Conservation (phyloP, 75 land plant genomes). For the Adiantum capillusveneris region DNA sequence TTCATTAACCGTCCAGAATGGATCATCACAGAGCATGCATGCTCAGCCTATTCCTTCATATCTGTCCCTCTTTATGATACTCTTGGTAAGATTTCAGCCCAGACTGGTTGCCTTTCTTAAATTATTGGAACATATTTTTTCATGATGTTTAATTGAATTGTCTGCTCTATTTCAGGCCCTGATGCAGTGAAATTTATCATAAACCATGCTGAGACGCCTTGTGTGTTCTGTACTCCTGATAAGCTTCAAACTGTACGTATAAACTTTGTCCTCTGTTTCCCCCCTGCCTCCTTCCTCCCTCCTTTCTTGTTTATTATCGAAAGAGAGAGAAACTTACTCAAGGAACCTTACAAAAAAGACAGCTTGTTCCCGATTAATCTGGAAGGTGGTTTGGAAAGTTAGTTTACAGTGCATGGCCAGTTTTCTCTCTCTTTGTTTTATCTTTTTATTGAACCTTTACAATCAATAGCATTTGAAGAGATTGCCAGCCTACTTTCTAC, state of each 20-base stretch:
- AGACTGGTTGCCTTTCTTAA: neutral
- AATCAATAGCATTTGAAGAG: no score
- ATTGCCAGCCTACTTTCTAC: no score
- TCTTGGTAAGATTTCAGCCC: slow-evolving; percentile 49
- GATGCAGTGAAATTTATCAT: slow-evolving; percentile 91
- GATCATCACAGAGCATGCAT: slow-evolving; percentile 90
- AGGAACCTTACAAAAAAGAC: no score
- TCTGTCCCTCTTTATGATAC: slow-evolving; percentile 98
- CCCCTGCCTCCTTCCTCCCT: no score
- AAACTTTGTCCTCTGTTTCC: no score
- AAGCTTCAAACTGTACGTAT: slow-evolving; percentile 65
- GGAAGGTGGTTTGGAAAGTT: no score
- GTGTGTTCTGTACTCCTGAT: slow-evolving; percentile 87
- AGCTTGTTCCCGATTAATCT: no score
- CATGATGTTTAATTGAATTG: neutral
- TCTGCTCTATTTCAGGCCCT: slow-evolving; percentile 52
- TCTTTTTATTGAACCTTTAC: no score
- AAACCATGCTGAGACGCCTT: slow-evolving; percentile 71
- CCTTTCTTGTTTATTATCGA: no score
- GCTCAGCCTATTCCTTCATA: slow-evolving; percentile 79
- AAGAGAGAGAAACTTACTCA: no score
- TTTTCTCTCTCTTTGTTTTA: no score
- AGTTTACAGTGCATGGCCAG: no score
- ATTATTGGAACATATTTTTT: neutral
- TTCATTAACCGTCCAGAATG: slow-evolving; percentile 97